phyloP scores from a whole-genome alignment of 371 early-diverging fungal species.

The Mucor velutinosus region DNA sequence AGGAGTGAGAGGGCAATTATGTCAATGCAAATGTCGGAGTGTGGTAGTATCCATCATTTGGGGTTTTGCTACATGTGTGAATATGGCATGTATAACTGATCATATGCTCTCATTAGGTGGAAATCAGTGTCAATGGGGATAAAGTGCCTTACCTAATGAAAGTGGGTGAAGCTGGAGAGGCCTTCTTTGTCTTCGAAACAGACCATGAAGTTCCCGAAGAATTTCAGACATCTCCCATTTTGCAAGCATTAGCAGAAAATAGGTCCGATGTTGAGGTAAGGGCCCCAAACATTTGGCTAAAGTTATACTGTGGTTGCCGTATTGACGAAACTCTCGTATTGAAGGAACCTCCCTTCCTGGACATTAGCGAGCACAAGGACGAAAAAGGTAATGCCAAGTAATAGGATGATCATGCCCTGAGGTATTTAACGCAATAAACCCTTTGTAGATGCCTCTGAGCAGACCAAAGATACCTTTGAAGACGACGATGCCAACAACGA shows the following conservation, averaged over 20 bases:
- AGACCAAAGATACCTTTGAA: constrained; percentile 45
- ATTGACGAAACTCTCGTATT: not conserved
- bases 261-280: constrained; percentile 33
- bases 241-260: constrained; percentile 57
- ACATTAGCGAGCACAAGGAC: constrained; percentile 43
- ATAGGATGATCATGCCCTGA: not conserved
- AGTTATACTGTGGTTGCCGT: not conserved
- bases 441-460: not conserved
- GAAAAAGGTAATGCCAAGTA: not conserved
- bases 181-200: constrained; percentile 95
- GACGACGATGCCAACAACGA: constrained; percentile 35
- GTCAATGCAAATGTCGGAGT: constrained; percentile 7
- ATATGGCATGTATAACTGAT: not conserved
- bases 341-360: constrained; percentile 50
- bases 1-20: not conserved
- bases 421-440: not conserved
- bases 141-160: constrained; percentile 87
- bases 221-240: constrained; percentile 90
- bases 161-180: constrained; percentile 98
- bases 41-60: not conserved
- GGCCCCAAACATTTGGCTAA: not conserved
- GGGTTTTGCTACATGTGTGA: not conserved
- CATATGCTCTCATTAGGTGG: constrained; percentile 58
- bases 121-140: constrained; percentile 89
- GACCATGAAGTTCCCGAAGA: constrained; percentile 86